Percentiles rank a stretch among this genome's conserved stretches.
phyloP scores from a whole-genome alignment of 2,329 filamentous ascomycete genomes.

The Myriosclerotinia scirpicola region DNA sequence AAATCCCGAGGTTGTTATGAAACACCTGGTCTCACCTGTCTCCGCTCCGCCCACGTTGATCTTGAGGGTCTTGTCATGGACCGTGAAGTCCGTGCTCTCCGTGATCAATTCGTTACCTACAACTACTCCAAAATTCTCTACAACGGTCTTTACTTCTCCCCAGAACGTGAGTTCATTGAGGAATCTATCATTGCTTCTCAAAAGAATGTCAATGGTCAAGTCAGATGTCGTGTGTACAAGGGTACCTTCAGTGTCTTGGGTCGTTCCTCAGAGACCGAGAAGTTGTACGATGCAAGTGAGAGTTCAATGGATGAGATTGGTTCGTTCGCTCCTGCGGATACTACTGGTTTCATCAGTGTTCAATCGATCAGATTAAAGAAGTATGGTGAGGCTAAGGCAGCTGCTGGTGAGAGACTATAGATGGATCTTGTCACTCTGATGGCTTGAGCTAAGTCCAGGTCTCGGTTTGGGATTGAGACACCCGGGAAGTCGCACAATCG shows the following conservation, averaged over 20 bases:
- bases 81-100: constrained; percentile 65
- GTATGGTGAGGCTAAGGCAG: constrained; percentile 73
- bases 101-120: constrained; percentile 69
- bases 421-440: constrained; percentile 18
- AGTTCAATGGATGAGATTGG: constrained; percentile 69
- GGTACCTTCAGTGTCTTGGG: constrained; percentile 61
- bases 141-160: constrained; percentile 66
- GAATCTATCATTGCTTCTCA: constrained; percentile 60
- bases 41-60: constrained; percentile 49
- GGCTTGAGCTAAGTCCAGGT: constrained; percentile 6
- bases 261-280: constrained; percentile 62
- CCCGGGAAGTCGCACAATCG: constrained; percentile 8
- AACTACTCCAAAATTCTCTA: constrained; percentile 59
- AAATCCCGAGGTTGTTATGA: constrained; percentile 84
- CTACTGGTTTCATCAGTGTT: constrained; percentile 67
- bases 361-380: constrained; percentile 61
- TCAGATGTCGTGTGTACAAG: constrained; percentile 66
- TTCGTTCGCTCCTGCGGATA: constrained; percentile 65
- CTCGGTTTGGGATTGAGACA: constrained; percentile 2
- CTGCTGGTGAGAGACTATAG: constrained; percentile 68
- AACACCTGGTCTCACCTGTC: constrained; percentile 40
- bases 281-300: constrained; percentile 67
- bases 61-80: constrained; percentile 68
- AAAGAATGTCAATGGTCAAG: constrained; percentile 60
- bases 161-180: constrained; percentile 71